Conservation (phyloP, 2,329 filamentous ascomycete genomes). For the Fusarium drepaniforme region DNA sequence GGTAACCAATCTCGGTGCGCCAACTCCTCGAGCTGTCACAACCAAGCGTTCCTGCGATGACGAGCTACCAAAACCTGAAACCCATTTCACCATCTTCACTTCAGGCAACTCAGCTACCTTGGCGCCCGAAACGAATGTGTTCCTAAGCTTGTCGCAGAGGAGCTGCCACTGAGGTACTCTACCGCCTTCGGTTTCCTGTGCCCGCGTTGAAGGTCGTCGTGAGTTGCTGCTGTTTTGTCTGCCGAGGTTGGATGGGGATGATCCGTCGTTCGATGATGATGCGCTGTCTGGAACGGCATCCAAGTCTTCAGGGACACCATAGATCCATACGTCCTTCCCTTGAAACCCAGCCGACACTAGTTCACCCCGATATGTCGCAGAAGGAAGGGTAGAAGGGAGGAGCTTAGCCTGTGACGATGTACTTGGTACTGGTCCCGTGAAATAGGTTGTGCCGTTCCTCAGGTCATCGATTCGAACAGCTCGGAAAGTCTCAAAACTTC, state of each 20-base stretch:
- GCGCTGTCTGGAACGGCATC: conserved; percentile 68
- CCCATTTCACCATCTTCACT: conserved; percentile 79
- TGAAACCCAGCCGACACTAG: conserved; percentile 81
- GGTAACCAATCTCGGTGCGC: conserved; percentile 66
- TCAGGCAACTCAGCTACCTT: conserved; percentile 75
- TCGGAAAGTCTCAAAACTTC: conserved; percentile 81
- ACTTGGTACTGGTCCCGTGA: conserved; percentile 75
- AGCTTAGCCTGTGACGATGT: conserved; percentile 67
- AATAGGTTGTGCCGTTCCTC: conserved; percentile 82
- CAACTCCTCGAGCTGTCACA: conserved; percentile 79
- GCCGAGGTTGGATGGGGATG: conserved; percentile 42
- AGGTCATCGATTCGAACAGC: conserved; percentile 81
- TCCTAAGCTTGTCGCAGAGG: conserved; percentile 75
- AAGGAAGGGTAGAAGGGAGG: conserved; percentile 76
- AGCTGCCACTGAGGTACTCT: conserved; percentile 76
- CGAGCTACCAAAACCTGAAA: conserved; percentile 65
- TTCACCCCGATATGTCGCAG: conserved; percentile 76
- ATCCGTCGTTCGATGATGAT: conserved; percentile 33
- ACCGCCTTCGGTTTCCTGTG: conserved; percentile 45
- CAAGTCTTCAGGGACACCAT: conserved; percentile 80
- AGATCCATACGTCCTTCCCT: conserved; percentile 80
- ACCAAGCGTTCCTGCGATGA: conserved; percentile 70
- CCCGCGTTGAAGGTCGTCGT: conserved; percentile 48
- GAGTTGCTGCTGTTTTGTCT: conserved; percentile 48
- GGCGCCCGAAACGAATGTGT: conserved; percentile 76